These are phyloP conservation scores for Lasiodiplodia sp. DNA, from an alignment of 2,329 filamentous ascomycete genomes.

Conservation along the genomic window DNA sequence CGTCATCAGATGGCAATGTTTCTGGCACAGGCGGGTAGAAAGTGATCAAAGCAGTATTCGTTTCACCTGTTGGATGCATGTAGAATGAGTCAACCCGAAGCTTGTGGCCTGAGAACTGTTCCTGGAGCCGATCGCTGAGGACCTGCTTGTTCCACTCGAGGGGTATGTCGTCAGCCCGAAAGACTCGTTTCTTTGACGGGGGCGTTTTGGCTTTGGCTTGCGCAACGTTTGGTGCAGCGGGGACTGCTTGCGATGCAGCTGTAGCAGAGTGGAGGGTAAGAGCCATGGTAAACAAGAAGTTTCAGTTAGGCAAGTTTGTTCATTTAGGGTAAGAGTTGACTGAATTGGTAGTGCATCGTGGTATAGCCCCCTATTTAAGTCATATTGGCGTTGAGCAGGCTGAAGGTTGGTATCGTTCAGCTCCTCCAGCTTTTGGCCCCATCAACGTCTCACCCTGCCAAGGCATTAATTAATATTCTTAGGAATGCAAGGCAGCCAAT, in stretches of 20 bases:
- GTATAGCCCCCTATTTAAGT: neutral
- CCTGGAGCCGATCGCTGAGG: neutral
- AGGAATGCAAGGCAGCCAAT: neutral
- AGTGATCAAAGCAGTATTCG: neutral
- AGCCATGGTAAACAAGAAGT: neutral
- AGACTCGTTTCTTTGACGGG: neutral
- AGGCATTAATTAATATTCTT: neutral
- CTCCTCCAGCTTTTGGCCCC: neutral
- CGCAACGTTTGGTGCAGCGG: neutral
- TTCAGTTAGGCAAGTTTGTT: neutral
- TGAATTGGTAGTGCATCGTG: neutral
- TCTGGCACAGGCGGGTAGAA: neutral
- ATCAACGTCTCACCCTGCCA: neutral
- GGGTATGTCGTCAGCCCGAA: neutral
- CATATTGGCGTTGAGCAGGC: neutral
- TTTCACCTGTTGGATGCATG: neutral
- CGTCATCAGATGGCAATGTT: neutral
- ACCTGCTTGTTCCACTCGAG: neutral
- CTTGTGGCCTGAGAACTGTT: neutral
- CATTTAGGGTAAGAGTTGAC: neutral
- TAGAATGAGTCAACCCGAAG: slow-evolving; percentile 6
- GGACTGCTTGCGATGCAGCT: no score
- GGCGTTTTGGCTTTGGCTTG: neutral
- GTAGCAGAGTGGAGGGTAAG: neutral
- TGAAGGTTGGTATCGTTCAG: neutral